These are phyloP conservation scores for Botryotinia convoluta DNA, from an alignment of 2,329 filamentous ascomycete species.

Conservation along the genomic window DNA sequence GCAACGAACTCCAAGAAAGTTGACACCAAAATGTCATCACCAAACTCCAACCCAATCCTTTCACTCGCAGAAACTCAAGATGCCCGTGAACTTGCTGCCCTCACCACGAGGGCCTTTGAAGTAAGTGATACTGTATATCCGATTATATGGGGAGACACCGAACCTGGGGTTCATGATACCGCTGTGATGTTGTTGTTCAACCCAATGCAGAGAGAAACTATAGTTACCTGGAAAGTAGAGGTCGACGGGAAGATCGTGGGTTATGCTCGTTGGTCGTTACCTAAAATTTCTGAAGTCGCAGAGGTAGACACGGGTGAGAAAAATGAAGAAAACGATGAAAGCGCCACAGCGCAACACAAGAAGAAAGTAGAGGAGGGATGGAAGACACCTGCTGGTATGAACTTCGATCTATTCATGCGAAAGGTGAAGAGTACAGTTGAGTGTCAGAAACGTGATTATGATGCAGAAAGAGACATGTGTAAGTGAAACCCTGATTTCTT, in stretches of 20 bases:
- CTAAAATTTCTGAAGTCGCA: neutral
- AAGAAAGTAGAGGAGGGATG: neutral
- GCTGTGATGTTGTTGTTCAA: neutral
- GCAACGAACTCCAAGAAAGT: no score
- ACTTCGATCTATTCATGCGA: conserved; percentile 5
- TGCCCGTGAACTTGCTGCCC: neutral
- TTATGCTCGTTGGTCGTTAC: neutral
- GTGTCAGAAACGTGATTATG: neutral
- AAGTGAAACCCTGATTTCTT: neutral
- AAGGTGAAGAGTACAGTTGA: neutral
- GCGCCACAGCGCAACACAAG: neutral
- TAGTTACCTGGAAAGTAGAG: neutral
- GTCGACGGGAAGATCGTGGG: neutral
- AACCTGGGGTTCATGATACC: neutral
- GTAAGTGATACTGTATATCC: neutral
- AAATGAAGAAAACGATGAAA: neutral
- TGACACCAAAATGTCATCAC: neutral
- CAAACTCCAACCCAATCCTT: neutral
- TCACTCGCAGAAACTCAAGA: neutral
- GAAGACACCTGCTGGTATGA: neutral
- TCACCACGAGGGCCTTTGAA: neutral
- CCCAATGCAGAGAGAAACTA: neutral
- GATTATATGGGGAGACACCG: neutral
- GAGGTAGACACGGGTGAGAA: fast-evolving
- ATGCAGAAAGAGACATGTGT: neutral